phyloP scores from a whole-genome alignment of 176 grass and related monocot species.

The Poa pratensis region DNA sequence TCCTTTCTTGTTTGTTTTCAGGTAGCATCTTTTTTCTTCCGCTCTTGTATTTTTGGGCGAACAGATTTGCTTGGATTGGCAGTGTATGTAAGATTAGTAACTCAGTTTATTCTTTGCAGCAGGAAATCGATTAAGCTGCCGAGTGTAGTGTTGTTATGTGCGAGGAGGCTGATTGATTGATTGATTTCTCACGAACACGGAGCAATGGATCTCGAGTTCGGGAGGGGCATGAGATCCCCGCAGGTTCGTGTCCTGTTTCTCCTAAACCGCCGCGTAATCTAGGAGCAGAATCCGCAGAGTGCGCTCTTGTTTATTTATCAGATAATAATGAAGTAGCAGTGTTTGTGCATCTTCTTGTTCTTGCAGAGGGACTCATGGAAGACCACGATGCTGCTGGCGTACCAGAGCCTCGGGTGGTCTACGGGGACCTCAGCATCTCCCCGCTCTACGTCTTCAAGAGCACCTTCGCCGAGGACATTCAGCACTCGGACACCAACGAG shows the following conservation, averaged over 20 bases:
- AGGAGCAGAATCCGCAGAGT: no score
- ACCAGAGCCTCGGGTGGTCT: conserved; percentile 96
- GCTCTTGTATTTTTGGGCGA: neutral
- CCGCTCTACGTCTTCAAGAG: conserved; percentile 94
- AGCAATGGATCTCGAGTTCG: conserved; percentile 80
- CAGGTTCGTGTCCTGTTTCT: conserved; percentile 36
- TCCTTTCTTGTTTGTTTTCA: neutral
- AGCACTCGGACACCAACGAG: conserved; percentile 91
- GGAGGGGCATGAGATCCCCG: conserved; percentile 46
- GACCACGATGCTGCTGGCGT: conserved; percentile 82
- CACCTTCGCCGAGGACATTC: conserved; percentile 98
- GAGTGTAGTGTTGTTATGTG: neutral
- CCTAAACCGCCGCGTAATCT: neutral
- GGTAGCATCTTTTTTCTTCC: neutral
- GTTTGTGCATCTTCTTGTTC: conserved; percentile 16
- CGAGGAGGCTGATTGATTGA: conserved; percentile 20
- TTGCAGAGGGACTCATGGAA: conserved; percentile 93
- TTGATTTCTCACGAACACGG: neutral
- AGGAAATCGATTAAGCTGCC: neutral
- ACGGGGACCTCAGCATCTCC: conserved; percentile 95
- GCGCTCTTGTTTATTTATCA: neutral
- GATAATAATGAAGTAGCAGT: neutral
- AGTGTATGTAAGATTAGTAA: conserved; percentile 14
- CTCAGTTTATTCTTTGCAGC: neutral
- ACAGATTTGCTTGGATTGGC: conserved; percentile 1